Conservation (phyloP, 164 flowering plant genomes). For the Annona squamosa region DNA sequence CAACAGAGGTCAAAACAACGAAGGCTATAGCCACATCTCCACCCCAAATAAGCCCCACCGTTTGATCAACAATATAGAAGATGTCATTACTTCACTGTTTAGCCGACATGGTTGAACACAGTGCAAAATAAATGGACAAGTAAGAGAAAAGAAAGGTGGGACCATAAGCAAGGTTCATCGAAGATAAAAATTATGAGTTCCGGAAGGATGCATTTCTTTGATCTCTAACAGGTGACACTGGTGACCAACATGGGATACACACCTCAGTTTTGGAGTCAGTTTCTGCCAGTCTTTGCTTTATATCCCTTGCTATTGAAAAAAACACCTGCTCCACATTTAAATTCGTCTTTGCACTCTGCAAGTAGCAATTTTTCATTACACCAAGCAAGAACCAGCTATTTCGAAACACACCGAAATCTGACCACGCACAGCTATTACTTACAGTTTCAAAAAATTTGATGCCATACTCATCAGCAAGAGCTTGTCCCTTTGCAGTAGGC, state of each 20-base stretch:
- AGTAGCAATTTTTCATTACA: not conserved
- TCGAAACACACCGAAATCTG: not conserved
- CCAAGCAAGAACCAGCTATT: not conserved
- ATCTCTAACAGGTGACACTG: not conserved
- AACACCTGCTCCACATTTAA: constrained; percentile 85
- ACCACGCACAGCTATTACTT: constrained; percentile 18
- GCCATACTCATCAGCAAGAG: constrained; percentile 89
- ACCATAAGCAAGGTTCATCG: too few relatives aligned
- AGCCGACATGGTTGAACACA: too few relatives aligned
- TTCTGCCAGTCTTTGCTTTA: constrained; percentile 77
- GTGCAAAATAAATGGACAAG: too few relatives aligned
- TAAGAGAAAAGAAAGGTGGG: too few relatives aligned
- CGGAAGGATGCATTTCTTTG: not conserved
- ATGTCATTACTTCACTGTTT: too few relatives aligned
- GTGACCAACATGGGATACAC: not conserved
- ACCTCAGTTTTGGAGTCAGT: constrained; percentile 63
- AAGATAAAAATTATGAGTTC: too few relatives aligned
- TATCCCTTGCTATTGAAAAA: constrained; percentile 75
- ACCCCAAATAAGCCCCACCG: too few relatives aligned
- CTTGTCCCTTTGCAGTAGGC: constrained; percentile 80
- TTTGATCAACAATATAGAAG: too few relatives aligned
- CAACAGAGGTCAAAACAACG: not conserved
- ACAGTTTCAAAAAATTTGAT: constrained; percentile 92
- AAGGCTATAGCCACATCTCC: too few relatives aligned
- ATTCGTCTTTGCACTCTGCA: constrained; percentile 86